Base-by-base conservation (phyloP, 805 yeast genomes). In the Isabelozyma heimii region DNA sequence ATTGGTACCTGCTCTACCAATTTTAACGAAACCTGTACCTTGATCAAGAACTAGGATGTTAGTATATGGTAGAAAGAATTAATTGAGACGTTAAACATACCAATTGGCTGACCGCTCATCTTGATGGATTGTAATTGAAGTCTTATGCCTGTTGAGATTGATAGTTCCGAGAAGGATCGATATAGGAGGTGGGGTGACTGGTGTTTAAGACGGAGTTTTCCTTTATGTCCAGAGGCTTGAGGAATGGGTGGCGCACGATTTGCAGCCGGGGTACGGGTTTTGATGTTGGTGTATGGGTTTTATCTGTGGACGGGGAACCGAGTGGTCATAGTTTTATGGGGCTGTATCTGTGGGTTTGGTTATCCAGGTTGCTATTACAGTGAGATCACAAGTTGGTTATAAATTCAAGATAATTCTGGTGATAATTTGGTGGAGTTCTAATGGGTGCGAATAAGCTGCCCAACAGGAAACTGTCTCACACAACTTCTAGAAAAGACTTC, bases 11-110 rank as follows among this genome's bases (percentile, higher is more conserved):
- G 95, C 97, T 62, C 97, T 83, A 51, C 99, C 99, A 58, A 92
- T 89, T 68, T 91, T 92, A 47, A 92, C 97, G 66, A 94, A 94
- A 49, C 99, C 99, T 44, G 99, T 94, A 75, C 99, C 99, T 76
- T 94, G 98, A 75, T 94, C 99, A 59, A 94, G 89, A 59, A 94
- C 99, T 81, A 60, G 41, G 51, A 42, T 10, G 33, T 43, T 45
- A 43, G 57, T 55, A 44, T 30, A 39, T 16, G 40, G 26, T 7
- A 14, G 14, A n/a, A 38, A 42, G n/a, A 14, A 30, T 15, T 24
- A 14, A 16, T 27, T 15, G 30, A 37, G 24, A 24, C 17, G 12
- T 14, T 28, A 13, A 42, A 65, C 69, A 39, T 63, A 65, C 69
- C 69, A 57, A 65, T 65, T 57, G 69, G 69, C 43, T 52, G 49